These are phyloP conservation scores for Volvox africanus DNA, from an alignment of 139 green algal genomes.

Conservation along the genomic window DNA sequence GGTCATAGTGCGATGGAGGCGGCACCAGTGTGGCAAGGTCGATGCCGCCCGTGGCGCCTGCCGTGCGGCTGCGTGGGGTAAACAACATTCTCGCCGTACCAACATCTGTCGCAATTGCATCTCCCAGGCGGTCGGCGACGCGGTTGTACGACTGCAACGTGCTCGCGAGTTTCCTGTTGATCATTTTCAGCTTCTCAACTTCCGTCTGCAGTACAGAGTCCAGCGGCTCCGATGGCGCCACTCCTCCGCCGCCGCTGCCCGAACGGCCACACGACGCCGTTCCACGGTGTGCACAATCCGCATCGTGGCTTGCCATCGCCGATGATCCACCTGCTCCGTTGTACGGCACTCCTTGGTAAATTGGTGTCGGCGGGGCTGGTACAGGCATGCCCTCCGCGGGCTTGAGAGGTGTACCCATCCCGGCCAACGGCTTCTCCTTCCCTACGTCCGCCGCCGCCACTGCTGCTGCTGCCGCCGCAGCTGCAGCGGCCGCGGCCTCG, in stretches of 20 bases:
- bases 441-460: neutral
- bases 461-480: neutral
- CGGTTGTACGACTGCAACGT: slow-evolving; percentile 32
- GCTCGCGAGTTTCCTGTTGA: neutral
- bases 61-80: neutral
- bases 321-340: neutral
- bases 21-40: neutral
- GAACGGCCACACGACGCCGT: neutral
- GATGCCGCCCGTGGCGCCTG: neutral
- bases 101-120: neutral
- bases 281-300: neutral
- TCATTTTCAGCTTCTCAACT: slow-evolving; percentile 37
- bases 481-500: too few species aligned
- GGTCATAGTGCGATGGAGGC: neutral
- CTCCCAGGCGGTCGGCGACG: neutral
- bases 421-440: neutral
- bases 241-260: neutral
- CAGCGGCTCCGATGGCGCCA: slow-evolving; percentile 1
- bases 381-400: slow-evolving; percentile 6
- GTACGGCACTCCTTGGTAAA: slow-evolving; percentile 25
- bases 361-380: neutral
- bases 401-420: slow-evolving; percentile 18
- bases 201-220: slow-evolving; percentile 30
- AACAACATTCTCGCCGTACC: slow-evolving; percentile 1
- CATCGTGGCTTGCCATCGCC: neutral